Percentiles rank a stretch among this genome's conserved stretches.
These are phyloP conservation scores for Suillus weaverae DNA, from an alignment of 768 basidiomycete species.

Conservation along the genomic window DNA sequence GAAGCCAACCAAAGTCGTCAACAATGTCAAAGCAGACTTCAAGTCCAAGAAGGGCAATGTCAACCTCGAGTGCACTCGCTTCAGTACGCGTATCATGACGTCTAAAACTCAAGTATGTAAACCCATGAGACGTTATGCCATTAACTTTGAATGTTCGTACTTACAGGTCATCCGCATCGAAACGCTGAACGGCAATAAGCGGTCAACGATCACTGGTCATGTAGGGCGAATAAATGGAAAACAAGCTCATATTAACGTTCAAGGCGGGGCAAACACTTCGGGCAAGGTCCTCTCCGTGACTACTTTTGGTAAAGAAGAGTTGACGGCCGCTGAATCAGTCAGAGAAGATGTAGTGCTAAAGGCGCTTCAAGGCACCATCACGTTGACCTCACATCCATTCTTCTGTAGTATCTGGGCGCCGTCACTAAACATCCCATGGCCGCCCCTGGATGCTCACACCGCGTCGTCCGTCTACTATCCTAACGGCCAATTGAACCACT, in stretches of 20 bases:
- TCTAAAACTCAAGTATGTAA: not conserved
- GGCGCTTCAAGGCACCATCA: constrained; percentile 17
- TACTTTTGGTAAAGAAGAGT: constrained; percentile 53
- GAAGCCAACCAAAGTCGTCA: constrained; percentile 46
- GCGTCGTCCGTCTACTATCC: constrained; percentile 3
- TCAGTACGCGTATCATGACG: constrained; percentile 41
- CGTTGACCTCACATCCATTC: constrained; percentile 23
- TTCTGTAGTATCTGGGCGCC: constrained; percentile 32
- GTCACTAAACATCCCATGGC: constrained; percentile 19
- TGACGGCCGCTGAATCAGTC: constrained; percentile 52
- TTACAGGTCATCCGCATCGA: not conserved
- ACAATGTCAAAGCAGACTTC: constrained; percentile 38
- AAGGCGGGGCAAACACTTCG: constrained; percentile 15
- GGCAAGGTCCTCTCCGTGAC: constrained; percentile 35
- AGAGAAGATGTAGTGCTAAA: constrained; percentile 25
- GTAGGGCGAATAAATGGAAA: constrained; percentile 38
- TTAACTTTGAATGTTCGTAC: not conserved
- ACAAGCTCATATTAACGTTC: constrained; percentile 32
- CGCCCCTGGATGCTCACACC: not conserved
- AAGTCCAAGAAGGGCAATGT: constrained; percentile 31
- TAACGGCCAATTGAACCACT: constrained; percentile 20
- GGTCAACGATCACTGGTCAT: constrained; percentile 18
- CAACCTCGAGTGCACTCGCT: constrained; percentile 40
- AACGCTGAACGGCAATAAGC: not conserved
- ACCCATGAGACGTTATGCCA: not conserved